Percentiles rank a stretch among this genome's conserved stretches.
Conservation (phyloP, 768 basidiomycete species). For the Lactifluus rugatus region DNA sequence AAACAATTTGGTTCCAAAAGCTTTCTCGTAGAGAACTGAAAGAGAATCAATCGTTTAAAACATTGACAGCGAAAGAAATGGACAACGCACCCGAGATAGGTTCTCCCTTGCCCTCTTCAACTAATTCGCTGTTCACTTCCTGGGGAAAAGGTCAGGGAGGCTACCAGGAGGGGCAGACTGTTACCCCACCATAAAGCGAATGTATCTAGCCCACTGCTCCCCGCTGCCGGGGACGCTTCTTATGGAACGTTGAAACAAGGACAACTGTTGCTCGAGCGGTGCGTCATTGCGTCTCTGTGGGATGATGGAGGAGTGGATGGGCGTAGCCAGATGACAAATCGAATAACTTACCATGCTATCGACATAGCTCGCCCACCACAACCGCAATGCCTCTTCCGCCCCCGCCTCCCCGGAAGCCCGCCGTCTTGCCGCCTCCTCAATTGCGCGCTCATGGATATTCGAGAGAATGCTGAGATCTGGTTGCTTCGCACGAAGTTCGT, state of each 20-base stretch:
- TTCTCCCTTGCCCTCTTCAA: conserved; percentile 12
- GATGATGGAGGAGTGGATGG: conserved; percentile 1
- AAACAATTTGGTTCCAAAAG: conserved; percentile 14
- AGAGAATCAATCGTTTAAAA: background rate
- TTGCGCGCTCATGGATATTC: conserved; percentile 62
- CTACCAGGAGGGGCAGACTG: background rate
- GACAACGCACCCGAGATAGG: conserved; percentile 8
- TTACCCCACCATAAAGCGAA: conserved; percentile 52
- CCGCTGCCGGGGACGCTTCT: conserved; percentile 70
- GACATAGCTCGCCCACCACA: conserved; percentile 68
- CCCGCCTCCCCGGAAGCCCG: conserved; percentile 44
- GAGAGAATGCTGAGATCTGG: conserved; percentile 49
- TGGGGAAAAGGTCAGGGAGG: background rate
- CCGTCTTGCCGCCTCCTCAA: conserved; percentile 57
- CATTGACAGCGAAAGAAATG: background rate
- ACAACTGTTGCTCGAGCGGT: conserved; percentile 34
- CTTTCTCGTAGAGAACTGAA: conserved; percentile 15
- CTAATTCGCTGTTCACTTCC: conserved; percentile 4
- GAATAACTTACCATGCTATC: conserved; percentile 50
- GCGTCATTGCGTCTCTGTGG: conserved; percentile 37
- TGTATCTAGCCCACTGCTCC: conserved; percentile 70
- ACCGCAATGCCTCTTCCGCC: conserved; percentile 47
- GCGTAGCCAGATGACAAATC: background rate
- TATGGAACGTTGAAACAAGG: conserved; percentile 45
- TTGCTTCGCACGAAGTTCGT: conserved; percentile 51